A percentile compares a stretch with the other conserved stretches of the same genome.
phyloP scores from a whole-genome alignment of 768 basidiomycete species.

The Lentinula aciculospora region DNA sequence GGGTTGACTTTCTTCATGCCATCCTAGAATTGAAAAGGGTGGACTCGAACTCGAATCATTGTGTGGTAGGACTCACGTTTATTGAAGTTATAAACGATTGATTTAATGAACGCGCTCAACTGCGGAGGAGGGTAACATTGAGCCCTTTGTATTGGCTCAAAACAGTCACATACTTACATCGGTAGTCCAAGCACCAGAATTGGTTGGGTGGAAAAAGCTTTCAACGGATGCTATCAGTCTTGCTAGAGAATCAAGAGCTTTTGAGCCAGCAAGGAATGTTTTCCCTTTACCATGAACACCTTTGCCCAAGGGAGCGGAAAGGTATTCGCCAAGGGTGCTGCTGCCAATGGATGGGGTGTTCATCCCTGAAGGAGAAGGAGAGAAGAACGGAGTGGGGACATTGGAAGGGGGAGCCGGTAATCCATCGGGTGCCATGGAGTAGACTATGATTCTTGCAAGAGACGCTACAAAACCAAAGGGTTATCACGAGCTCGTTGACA shows the following conservation, averaged over 20 bases:
- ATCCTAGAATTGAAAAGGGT: conserved; percentile 45
- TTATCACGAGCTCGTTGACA: not conserved
- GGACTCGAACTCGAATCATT: not conserved
- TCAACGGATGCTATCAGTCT: conserved; percentile 84
- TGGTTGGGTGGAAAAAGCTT: conserved; percentile 88
- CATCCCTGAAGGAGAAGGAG: conserved; percentile 61
- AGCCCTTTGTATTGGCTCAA: conserved; percentile 7
- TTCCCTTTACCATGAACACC: conserved; percentile 33
- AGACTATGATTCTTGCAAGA: conserved; percentile 80
- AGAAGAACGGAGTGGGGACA: conserved; percentile 67
- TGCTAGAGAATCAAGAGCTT: conserved; percentile 80
- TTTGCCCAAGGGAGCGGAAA: conserved; percentile 53
- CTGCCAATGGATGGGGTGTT: conserved; percentile 50
- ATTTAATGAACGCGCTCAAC: conserved; percentile 84
- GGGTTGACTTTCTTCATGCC: conserved; percentile 71
- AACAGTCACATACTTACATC: conserved; percentile 43
- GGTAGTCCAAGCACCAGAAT: conserved; percentile 77
- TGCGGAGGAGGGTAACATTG: conserved; percentile 17
- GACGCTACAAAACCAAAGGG: conserved; percentile 42
- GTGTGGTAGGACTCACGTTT: conserved; percentile 45
- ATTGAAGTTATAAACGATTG: conserved; percentile 79
- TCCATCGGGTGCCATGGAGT: conserved; percentile 77
- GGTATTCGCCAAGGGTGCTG: conserved; percentile 46
- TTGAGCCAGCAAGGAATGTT: conserved; percentile 76
- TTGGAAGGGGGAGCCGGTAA: conserved; percentile 51